phyloP scores from a whole-genome alignment of 768 basidiomycete species.

The Russula ochroleuca region DNA sequence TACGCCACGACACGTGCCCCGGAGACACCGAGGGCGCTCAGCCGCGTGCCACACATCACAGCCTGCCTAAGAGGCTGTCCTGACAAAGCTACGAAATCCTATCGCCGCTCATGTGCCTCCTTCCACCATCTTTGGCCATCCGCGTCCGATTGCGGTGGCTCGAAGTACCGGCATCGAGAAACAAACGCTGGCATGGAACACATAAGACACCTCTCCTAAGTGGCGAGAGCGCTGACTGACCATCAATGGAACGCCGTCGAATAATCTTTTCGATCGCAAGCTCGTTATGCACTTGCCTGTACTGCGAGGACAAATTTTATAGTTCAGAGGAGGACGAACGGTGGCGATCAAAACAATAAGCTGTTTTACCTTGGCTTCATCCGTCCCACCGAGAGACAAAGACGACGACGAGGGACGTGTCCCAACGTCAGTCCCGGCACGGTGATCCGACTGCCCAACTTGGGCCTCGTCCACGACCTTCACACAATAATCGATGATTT shows the following conservation, averaged over 20 bases:
- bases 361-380: constrained; percentile 63
- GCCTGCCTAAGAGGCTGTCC: background rate
- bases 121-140: constrained; percentile 60
- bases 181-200: constrained; percentile 54
- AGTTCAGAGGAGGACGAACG: constrained; percentile 10
- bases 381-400: constrained; percentile 46
- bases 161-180: constrained; percentile 75
- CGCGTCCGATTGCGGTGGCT: constrained; percentile 54
- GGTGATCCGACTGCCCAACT: constrained; percentile 34
- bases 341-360: background rate
- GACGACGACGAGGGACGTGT: constrained; percentile 36
- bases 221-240: constrained; percentile 40
- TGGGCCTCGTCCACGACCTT: constrained; percentile 61
- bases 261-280: constrained; percentile 68
- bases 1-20: constrained; percentile 8
- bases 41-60: background rate
- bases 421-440: constrained; percentile 39
- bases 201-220: background rate
- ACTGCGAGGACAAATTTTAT: constrained; percentile 38
- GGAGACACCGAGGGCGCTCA: background rate
- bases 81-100: background rate
- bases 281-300: constrained; percentile 73
- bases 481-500: constrained; percentile 74
- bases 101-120: constrained; percentile 30
- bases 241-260: constrained; percentile 63